Conservation (phyloP, 2,329 filamentous ascomycete species). For the Xylaria digitata region DNA sequence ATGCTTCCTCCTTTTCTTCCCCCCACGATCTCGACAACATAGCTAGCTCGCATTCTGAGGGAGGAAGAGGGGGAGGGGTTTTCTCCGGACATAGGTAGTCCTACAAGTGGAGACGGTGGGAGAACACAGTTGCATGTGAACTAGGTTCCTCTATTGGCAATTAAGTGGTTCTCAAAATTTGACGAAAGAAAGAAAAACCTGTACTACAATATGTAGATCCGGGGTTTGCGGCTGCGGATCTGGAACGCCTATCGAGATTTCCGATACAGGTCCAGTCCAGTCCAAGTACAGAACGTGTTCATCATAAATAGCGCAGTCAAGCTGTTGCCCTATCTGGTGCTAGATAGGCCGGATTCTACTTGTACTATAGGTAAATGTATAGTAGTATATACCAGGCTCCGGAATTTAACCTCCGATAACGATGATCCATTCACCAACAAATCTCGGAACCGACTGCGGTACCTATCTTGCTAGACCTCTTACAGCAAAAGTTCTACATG, state of each 20-base stretch:
- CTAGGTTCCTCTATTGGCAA: slow-evolving; percentile 17
- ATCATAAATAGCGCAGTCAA: not conserved
- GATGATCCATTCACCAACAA: slow-evolving; percentile 11
- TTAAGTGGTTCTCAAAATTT: slow-evolving; percentile 24
- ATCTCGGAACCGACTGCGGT: slow-evolving; percentile 15
- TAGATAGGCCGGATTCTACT: too few relatives aligned
- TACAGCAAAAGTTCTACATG: not conserved
- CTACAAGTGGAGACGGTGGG: slow-evolving; percentile 20
- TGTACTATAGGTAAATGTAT: not conserved
- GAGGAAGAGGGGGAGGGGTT: slow-evolving; percentile 9
- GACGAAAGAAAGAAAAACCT: not conserved
- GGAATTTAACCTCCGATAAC: slow-evolving; percentile 23
- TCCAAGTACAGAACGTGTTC: not conserved
- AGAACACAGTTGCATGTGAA: slow-evolving; percentile 14
- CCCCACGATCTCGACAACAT: slow-evolving; percentile 13
- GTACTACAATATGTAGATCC: slow-evolving; percentile 18
- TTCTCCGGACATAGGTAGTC: slow-evolving; percentile 6
- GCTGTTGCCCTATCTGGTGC: too few relatives aligned
- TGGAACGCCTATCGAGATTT: slow-evolving; percentile 32
- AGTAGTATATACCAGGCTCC: slow-evolving; percentile 11
- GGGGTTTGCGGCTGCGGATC: slow-evolving; percentile 36
- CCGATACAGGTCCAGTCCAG: slow-evolving; percentile 17
- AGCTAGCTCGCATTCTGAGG: not conserved
- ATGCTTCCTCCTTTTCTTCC: slow-evolving; percentile 3
- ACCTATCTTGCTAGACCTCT: slow-evolving; percentile 17